Evolutionary conservation across 768 basidiomycete genomes (phyloP), one percentile per base, ranked within the genome.

Genomic region (Boletus fagicola): DNA sequence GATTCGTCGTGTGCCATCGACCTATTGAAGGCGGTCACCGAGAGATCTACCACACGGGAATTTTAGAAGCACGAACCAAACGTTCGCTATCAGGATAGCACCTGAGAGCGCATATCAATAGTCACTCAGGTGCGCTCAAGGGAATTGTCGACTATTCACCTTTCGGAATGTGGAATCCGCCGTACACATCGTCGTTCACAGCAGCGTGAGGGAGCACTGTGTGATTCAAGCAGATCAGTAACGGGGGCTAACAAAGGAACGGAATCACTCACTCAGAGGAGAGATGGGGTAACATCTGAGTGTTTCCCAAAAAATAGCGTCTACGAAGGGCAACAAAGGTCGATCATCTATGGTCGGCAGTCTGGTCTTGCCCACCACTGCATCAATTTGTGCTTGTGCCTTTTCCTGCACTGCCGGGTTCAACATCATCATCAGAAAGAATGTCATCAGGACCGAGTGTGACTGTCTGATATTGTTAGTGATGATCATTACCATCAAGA

Each of bases 121-220:
- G 3, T 15, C 5, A 1, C 26, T 35, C 16, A 4, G 4, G 28
- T 5, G 0, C 2, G 9, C 13, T n/a, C 0, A 7, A 20, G 35
- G 22, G 5, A 24, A 18, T 39, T 6, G 2, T 15, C 0, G 1
- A 24, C 8, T 18, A 53, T 13, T 48, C 9, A 61, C 63, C 54
- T 53, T 75, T 75, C 5, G 83, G 83, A 50, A 86, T 86, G 12
- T 77, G 66, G 51, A 79, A 80, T 18, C 77, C 75, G 28, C 65
- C 62, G 52, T 78, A 79, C 7, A 72, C 53, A 42, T 79, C 78
- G 26, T 78, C 76, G n/a, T 74, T 57, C 0, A 75, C 75, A 3
- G 65, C 24, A 8, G 57, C 48, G 56, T 72, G 74, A 1, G 73
- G 66, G 9, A 74, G 8, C 5, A 60, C 71, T 66, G 9, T 0